These are phyloP conservation scores for Amniculicola lignicola DNA, from an alignment of 495 filamentous ascomycete species.

Conservation along the genomic window DNA sequence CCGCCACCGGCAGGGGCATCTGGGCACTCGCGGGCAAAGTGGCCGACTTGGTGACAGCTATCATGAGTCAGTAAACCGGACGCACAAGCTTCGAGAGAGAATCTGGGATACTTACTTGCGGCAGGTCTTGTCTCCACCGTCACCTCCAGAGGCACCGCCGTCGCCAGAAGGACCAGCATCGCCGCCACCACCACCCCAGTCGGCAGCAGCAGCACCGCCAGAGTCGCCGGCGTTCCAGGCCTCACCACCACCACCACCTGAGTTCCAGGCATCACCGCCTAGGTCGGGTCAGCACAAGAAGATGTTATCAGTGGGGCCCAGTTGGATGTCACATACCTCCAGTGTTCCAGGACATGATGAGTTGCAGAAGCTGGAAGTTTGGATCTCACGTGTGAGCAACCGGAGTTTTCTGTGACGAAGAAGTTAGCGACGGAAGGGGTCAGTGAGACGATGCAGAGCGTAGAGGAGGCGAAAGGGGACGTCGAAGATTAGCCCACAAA, in stretches of 20 bases:
- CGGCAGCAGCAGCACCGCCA: conserved; percentile 11
- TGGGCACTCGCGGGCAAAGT: conserved; percentile 59
- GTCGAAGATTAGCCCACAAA: no score
- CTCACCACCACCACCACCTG: conserved; percentile 1
- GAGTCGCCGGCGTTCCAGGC: conserved; percentile 1
- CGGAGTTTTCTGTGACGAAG: no score
- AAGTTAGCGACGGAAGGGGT: no score
- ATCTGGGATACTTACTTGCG: conserved; percentile 37
- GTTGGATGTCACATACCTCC: no score
- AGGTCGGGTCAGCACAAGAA: no score
- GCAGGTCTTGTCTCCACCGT: conserved; percentile 33
- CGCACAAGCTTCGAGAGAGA: neutral
- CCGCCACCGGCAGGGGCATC: conserved; percentile 36
- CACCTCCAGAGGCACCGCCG: conserved; percentile 15
- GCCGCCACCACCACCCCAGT: conserved; percentile 18
- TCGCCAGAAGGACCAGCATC: conserved; percentile 24
- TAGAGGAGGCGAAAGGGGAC: no score
- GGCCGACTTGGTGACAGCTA: conserved; percentile 54
- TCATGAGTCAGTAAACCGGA: conserved; percentile 21
- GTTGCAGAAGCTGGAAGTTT: no score
- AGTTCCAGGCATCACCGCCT: conserved; percentile 9
- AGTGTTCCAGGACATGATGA: no score
- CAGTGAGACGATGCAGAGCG: no score
- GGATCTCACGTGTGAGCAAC: no score
- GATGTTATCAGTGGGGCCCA: no score